phyloP scores from a whole-genome alignment of 345 rosid species.

The Theobroma cacao region DNA sequence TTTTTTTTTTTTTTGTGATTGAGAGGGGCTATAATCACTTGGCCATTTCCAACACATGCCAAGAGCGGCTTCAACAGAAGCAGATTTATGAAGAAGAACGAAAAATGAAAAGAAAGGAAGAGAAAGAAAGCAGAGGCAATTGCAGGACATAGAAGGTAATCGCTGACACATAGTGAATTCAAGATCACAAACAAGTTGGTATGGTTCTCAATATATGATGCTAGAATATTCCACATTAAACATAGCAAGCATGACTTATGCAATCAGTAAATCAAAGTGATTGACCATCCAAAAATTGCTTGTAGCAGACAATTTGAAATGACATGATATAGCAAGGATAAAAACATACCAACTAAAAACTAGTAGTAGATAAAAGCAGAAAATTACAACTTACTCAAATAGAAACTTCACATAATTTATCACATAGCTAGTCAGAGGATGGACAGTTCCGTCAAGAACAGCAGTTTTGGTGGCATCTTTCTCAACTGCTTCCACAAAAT shows the following conservation, averaged over 20 bases:
- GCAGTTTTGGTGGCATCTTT: conserved; percentile 95
- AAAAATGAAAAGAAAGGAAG: not conserved
- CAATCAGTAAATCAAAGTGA: not conserved
- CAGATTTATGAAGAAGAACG: too few relatives aligned
- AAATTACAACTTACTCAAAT: conserved; percentile 67
- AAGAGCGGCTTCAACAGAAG: too few relatives aligned
- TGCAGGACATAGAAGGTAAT: not conserved
- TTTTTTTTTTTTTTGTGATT: conserved; percentile 15
- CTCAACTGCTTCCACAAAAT: conserved; percentile 95
- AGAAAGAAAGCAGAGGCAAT: not conserved
- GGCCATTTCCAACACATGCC: conserved; percentile 54
- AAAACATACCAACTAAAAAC: not conserved
- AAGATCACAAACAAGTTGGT: not conserved
- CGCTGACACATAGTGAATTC: not conserved
- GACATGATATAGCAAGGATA: not conserved
- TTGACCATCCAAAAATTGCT: not conserved
- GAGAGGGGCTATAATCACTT: too few relatives aligned
- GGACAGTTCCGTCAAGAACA: conserved; percentile 93
- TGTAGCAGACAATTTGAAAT: not conserved
- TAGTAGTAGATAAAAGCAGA: not conserved
- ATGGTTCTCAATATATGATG: not conserved
- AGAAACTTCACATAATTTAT: conserved; percentile 91
- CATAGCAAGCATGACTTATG: not conserved
- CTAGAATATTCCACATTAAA: not conserved
- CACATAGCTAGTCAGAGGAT: conserved; percentile 95